Evolutionary conservation across 371 early-diverging fungal genomes (phyloP).

Genomic region (Zychaea mexicana): DNA sequence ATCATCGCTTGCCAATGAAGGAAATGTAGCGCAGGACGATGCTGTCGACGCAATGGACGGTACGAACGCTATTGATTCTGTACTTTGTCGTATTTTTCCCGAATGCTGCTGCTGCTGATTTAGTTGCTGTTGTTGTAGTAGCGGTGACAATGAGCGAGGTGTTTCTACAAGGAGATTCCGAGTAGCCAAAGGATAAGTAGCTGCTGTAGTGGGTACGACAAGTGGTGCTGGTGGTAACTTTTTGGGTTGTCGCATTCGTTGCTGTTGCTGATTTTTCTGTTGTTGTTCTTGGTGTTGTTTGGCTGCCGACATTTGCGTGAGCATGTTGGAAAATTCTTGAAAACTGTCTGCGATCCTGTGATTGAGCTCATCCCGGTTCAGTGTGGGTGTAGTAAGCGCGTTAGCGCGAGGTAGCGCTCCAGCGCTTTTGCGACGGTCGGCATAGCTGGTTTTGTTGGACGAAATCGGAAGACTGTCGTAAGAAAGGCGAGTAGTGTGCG

Average conservation of each 20-base stretch:
- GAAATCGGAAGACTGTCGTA: not conserved
- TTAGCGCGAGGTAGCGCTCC: not conserved
- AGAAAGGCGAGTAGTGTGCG: not conserved
- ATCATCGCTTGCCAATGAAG: not conserved
- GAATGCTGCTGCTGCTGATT: not conserved
- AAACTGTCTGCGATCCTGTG: slow-evolving; percentile 45
- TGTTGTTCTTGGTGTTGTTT: slow-evolving; percentile 5
- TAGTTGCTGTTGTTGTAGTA: not conserved
- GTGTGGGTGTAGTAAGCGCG: not conserved
- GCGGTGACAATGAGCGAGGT: slow-evolving; percentile 7
- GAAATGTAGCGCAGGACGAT: not conserved
- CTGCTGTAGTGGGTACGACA: not conserved
- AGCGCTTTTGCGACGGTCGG: not conserved
- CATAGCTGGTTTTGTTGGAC: not conserved
- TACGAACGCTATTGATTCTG: slow-evolving; percentile 7
- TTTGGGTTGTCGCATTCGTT: too few relatives aligned
- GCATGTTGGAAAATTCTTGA: slow-evolving; percentile 43
- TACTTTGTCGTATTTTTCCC: not conserved
- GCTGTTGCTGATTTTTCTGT: too few relatives aligned
- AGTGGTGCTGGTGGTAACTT: not conserved
- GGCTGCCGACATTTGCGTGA: slow-evolving; percentile 26
- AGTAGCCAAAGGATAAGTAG: not conserved
- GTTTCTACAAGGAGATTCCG: not conserved
- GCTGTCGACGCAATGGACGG: not conserved
- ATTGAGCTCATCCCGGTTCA: slow-evolving; percentile 32